A percentile compares a stretch with the other conserved stretches of the same genome.
Evolutionary conservation across 345 rosid species (phyloP).

Genomic region (Aethionema arabicum): DNA sequence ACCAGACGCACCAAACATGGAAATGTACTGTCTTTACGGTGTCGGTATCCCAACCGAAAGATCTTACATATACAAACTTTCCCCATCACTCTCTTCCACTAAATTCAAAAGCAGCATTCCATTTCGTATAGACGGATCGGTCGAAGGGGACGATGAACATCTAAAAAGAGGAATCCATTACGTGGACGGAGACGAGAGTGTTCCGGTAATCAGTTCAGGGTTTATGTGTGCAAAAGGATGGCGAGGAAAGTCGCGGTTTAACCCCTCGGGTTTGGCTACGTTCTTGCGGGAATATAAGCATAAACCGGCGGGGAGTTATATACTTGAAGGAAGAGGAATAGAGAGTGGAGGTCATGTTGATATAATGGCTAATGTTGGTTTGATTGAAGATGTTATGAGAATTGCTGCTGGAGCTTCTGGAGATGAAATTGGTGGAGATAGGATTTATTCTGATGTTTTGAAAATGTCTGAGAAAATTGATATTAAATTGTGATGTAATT

Average conservation of each 20-base stretch:
- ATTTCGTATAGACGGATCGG: constrained; percentile 55
- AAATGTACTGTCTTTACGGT: constrained; percentile 63
- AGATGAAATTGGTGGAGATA: constrained; percentile 58
- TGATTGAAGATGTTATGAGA: constrained; percentile 64
- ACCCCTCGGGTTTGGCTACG: constrained; percentile 54
- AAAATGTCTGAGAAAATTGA: constrained; percentile 52
- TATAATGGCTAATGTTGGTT: constrained; percentile 64
- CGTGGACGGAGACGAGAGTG: constrained; percentile 61
- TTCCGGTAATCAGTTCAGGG: constrained; percentile 63
- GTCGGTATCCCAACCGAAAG: constrained; percentile 73
- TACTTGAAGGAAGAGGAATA: constrained; percentile 54
- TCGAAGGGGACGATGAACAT: constrained; percentile 47
- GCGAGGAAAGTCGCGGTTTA: constrained; percentile 71
- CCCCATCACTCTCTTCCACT: constrained; percentile 27
- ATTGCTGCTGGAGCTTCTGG: constrained; percentile 64
- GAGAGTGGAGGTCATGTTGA: constrained; percentile 71
- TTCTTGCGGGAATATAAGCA: constrained; percentile 58
- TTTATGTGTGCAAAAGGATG: constrained; percentile 78
- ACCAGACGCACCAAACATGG: constrained; percentile 72
- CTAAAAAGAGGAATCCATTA: constrained; percentile 51
- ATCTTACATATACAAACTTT: constrained; percentile 60
- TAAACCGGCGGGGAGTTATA: constrained; percentile 48
- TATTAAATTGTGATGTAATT: constrained; percentile 38
- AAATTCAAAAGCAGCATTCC: constrained; percentile 66
- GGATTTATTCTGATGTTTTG: constrained; percentile 51